Base-by-base conservation (phyloP, 345 rosid species). In the Microthlaspi erraticum region DNA sequence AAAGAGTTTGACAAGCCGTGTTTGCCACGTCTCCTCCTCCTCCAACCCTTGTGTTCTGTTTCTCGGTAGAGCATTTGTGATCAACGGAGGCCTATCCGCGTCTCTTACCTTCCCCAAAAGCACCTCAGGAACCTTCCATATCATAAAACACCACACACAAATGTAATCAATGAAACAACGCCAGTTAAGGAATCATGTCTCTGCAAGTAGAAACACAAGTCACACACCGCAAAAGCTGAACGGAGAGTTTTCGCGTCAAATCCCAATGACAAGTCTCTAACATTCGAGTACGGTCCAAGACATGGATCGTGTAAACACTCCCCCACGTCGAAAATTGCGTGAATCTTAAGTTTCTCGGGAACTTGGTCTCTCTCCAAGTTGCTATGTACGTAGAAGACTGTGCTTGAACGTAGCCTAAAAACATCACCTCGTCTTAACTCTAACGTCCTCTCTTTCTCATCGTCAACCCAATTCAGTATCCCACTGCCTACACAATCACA, bases 281-380 rank as follows among this genome's bases (percentile, higher is more conserved):
- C 66, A 73, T 88, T 82, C 16, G 95, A 86, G 68, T 91, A 94
- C 17, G 95, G 81, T 44, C 95, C 96, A n/a, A 81, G 48, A 0
- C 79, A 72, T 42, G 85, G 86, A 17, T 85, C 95, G 20, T 42
- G 1, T 51, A 42, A 33, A 67, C 78, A 66, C 49, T 74, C 31
- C 11, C 14, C 72, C 33, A 41, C 42, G 43, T 67, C 23, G 60
- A 85, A 91, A 52, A 91, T 76, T 6, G 96, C 88, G 64, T 84
- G 65, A 55, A 94, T 77, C 61, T 83, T 77, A 13, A 94, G 90
- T 76, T 84, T 91, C 65, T 70, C 75, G n/a, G 37, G 51, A 11
- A 81, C 17, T 17, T 38, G 48, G 33, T 86, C 82, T 0, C 72
- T 68, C 46, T 74, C 81, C 16, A 81, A 26, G 77, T 62, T 57